A percentile compares a stretch with the other conserved stretches of the same genome.
Evolutionary conservation across 2,329 filamentous ascomycete species (phyloP).

Genomic region (Nigrospora sphaerica): DNA sequence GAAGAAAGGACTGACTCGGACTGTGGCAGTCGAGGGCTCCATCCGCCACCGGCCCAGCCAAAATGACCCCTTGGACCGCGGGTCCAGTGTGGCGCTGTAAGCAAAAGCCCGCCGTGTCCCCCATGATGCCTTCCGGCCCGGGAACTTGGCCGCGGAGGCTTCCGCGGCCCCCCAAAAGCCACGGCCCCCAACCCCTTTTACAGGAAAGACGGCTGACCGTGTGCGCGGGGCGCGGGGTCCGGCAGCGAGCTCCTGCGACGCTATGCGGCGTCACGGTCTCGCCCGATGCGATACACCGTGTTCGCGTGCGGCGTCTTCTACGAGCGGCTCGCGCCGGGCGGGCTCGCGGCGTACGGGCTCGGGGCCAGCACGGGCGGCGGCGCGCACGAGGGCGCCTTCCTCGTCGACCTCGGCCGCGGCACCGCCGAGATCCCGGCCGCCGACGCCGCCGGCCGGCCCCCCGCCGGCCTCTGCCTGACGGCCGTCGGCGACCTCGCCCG

Average conservation of each 20-base stretch:
- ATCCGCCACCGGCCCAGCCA: constrained; percentile 42
- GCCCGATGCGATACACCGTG: constrained; percentile 58
- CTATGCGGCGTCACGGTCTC: constrained; percentile 35
- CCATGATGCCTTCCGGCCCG: too few relatives aligned
- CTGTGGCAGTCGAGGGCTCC: constrained; percentile 47
- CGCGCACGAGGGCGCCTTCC: constrained; percentile 53
- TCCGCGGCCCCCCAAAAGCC: too few relatives aligned
- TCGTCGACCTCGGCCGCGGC: constrained; percentile 53
- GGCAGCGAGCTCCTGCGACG: constrained; percentile 28
- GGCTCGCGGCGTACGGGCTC: constrained; percentile 53
- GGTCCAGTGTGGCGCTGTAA: constrained; percentile 45
- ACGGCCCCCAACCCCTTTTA: too few relatives aligned
- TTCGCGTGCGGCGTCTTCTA: constrained; percentile 73
- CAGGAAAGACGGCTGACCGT: too few relatives aligned
- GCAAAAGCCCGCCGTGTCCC: constrained; percentile 31
- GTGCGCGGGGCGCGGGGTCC: too few relatives aligned
- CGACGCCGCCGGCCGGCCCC: constrained; percentile 39
- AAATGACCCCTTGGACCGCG: constrained; percentile 54
- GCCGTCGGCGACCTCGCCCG: constrained; percentile 62
- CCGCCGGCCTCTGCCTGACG: constrained; percentile 55
- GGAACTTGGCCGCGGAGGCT: too few relatives aligned
- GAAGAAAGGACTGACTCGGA: neutral
- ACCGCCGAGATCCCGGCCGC: constrained; percentile 54
- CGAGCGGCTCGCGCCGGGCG: constrained; percentile 64
- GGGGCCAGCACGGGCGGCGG: constrained; percentile 47